These are phyloP conservation scores for Pseudocercospora macadamiae DNA, from an alignment of 2,329 filamentous ascomycete species.

Conservation along the genomic window DNA sequence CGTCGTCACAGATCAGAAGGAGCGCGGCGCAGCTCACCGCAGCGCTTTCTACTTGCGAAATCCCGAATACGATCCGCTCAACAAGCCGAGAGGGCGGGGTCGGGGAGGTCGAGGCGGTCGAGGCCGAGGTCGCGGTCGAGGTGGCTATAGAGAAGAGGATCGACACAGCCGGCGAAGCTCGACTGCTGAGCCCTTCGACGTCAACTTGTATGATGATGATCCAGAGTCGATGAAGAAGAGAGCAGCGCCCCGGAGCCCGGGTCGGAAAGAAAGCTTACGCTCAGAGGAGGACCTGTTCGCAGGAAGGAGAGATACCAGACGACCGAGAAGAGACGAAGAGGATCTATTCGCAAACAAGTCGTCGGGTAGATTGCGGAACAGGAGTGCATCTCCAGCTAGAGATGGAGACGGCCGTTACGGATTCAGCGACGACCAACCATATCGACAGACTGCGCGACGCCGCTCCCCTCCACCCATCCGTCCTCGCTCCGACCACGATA, in stretches of 20 bases:
- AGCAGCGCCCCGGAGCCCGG: slow-evolving; percentile 6
- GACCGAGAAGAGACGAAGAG: slow-evolving; percentile 23
- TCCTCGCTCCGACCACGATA: slow-evolving; percentile 24
- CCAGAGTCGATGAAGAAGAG: slow-evolving; percentile 26
- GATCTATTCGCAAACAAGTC: slow-evolving; percentile 39
- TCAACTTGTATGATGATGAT: slow-evolving; percentile 81
- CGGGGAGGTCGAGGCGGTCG: slow-evolving; percentile 24
- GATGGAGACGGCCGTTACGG: slow-evolving; percentile 54
- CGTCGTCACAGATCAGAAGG: slow-evolving; percentile 76
- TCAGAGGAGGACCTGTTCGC: slow-evolving; percentile 23
- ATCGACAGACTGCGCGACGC: slow-evolving; percentile 46
- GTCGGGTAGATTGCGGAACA: slow-evolving; percentile 56
- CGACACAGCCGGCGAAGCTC: slow-evolving; percentile 36
- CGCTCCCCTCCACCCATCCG: slow-evolving; percentile 45
- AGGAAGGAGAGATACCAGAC: slow-evolving; percentile 14
- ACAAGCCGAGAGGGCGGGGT: slow-evolving; percentile 58
- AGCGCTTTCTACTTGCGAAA: slow-evolving; percentile 93
- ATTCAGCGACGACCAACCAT: slow-evolving; percentile 54
- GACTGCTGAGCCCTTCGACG: slow-evolving; percentile 61
- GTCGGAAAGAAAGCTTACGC: slow-evolving; percentile 32
- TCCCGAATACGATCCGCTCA: slow-evolving; percentile 83
- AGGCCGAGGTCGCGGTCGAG: slow-evolving; percentile 39
- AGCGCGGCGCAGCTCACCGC: slow-evolving; percentile 72
- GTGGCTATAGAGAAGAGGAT: slow-evolving; percentile 58
- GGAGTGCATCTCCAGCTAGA: slow-evolving; percentile 61